phyloP scores from a whole-genome alignment of 2,329 filamentous ascomycete genomes.

The Xylaria arbuscula region DNA sequence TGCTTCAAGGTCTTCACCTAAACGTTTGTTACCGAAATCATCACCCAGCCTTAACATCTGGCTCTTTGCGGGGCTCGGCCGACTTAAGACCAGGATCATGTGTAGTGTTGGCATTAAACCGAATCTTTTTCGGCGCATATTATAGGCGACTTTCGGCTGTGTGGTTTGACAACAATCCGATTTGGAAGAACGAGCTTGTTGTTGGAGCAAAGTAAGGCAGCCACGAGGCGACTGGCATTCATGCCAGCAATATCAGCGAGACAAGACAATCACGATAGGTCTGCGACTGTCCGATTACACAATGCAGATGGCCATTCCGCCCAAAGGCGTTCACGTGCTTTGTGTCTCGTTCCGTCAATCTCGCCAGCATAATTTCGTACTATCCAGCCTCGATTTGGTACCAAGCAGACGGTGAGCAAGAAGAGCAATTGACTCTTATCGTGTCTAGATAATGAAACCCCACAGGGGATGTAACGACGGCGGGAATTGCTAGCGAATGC shows the following conservation, averaged over 20 bases:
- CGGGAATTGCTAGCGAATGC: slow-evolving; percentile 47
- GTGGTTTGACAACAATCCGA: not conserved
- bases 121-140: not conserved
- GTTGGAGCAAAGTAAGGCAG: slow-evolving; percentile 33
- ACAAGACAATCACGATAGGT: slow-evolving; percentile 22
- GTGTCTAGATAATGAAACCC: slow-evolving; percentile 26
- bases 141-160: slow-evolving; percentile 9
- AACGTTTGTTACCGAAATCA: slow-evolving; percentile 20
- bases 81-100: slow-evolving; percentile 7
- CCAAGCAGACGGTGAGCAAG: slow-evolving; percentile 32
- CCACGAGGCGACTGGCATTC: slow-evolving; percentile 33
- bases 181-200: slow-evolving; percentile 6
- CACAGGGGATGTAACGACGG: slow-evolving; percentile 45
- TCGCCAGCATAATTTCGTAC: slow-evolving; percentile 13
- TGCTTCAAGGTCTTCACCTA: slow-evolving; percentile 26
- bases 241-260: slow-evolving; percentile 28
- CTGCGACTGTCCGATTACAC: slow-evolving; percentile 29
- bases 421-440: slow-evolving; percentile 20
- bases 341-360: slow-evolving; percentile 14
- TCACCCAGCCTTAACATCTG: slow-evolving; percentile 7
- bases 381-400: slow-evolving; percentile 14
- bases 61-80: slow-evolving; percentile 8
- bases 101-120: not conserved
- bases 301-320: slow-evolving; percentile 14
- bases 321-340: slow-evolving; percentile 26